phyloP scores from a whole-genome alignment of 768 basidiomycete genomes.

The Ramaria sp. region DNA sequence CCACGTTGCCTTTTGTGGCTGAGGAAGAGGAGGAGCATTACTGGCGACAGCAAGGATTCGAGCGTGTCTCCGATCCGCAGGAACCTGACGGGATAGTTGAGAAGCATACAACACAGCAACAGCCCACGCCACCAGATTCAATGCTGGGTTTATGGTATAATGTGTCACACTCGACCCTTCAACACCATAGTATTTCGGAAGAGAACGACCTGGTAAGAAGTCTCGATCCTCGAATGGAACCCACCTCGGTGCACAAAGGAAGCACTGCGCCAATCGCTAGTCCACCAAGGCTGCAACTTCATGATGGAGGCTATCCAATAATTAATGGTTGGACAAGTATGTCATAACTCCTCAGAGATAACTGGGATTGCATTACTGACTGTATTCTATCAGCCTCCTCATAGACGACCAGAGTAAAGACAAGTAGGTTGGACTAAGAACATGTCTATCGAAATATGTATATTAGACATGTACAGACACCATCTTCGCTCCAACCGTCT shows the following conservation, averaged over 20 bases:
- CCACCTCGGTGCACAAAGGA: neutral
- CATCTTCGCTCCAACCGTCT: too few relatives aligned
- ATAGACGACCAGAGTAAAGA: too few relatives aligned
- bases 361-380: neutral
- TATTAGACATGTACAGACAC: too few relatives aligned
- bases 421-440: too few relatives aligned
- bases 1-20: slow-evolving; percentile 29
- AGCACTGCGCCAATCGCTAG: neutral
- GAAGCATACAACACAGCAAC: neutral
- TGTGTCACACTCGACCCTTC: neutral
- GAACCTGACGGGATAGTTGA: neutral
- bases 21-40: slow-evolving; percentile 9
- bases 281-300: neutral
- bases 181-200: neutral
- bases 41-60: slow-evolving; percentile 4
- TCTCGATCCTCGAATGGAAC: neutral
- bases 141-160: slow-evolving; percentile 1
- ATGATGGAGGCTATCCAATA: slow-evolving; percentile 2
- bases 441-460: too few relatives aligned
- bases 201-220: neutral
- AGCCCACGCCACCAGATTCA: neutral
- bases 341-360: neutral
- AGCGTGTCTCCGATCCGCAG: neutral
- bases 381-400: neutral
- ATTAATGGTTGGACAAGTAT: too few relatives aligned